A percentile compares a stretch with the other conserved stretches of the same genome.
phyloP scores from a whole-genome alignment of 2,329 filamentous ascomycete species.

The Neurospora sp. region DNA sequence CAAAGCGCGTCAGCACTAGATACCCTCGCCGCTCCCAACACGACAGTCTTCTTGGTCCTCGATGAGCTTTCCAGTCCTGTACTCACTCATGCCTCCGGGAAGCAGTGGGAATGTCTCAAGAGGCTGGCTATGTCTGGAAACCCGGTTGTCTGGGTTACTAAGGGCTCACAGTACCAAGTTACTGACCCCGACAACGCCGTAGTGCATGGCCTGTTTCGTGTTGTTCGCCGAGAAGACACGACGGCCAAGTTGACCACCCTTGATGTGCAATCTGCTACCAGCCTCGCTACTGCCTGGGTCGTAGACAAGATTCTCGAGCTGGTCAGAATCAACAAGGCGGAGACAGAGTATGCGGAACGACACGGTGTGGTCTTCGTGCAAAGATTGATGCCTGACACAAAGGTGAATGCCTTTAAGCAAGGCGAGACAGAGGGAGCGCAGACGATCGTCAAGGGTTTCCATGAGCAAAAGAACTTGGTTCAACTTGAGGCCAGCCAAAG shows the following conservation, averaged over 20 bases:
- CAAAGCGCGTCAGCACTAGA: background rate
- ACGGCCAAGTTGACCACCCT: slow-evolving; percentile 1
- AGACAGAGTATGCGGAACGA: slow-evolving; percentile 22
- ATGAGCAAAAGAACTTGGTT: slow-evolving; percentile 8
- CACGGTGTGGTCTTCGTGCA: slow-evolving; percentile 18
- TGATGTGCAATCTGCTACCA: slow-evolving; percentile 12
- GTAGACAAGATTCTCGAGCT: slow-evolving; percentile 12
- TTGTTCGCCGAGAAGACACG: slow-evolving; percentile 14
- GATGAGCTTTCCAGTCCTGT: slow-evolving; percentile 7
- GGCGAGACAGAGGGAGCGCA: slow-evolving; percentile 5
- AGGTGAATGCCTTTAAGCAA: slow-evolving; percentile 14
- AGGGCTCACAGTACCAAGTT: slow-evolving; percentile 14
- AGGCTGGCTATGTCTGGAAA: slow-evolving; percentile 9
- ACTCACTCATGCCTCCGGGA: background rate
- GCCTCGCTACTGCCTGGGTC: slow-evolving; percentile 10
- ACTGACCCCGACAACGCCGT: slow-evolving; percentile 16
- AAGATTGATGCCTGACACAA: slow-evolving; percentile 19
- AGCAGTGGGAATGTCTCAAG: slow-evolving; percentile 18
- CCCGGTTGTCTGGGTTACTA: slow-evolving; percentile 20
- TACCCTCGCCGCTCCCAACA: background rate
- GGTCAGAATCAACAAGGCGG: background rate
- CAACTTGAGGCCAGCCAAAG: slow-evolving; percentile 7
- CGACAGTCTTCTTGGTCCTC: slow-evolving; percentile 1
- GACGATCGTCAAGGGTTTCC: slow-evolving; percentile 6
- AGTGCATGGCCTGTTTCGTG: slow-evolving; percentile 16